Base-by-base conservation (phyloP, 2,329 filamentous ascomycete species). In the Didymella pomorum region DNA sequence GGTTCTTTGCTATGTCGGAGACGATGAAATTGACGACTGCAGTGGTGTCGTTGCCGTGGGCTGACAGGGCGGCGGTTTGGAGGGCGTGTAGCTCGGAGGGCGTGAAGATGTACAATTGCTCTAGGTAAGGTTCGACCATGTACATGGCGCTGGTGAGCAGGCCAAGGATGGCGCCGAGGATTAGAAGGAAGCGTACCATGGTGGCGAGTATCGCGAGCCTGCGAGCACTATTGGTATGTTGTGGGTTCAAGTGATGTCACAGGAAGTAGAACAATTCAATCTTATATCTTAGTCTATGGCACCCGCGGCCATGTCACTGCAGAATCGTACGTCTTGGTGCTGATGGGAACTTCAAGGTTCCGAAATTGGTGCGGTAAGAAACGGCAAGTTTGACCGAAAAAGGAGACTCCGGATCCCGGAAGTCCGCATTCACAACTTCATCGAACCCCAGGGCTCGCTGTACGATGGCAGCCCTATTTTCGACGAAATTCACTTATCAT, bases 11-110 rank as follows among this genome's bases (percentile, higher is more conserved):
- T 54, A 96, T 83, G 79, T 92, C 88, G 60, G 79, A 72, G 50
- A 91, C 86, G 66, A 96, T 93, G 79, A 85, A 87, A 64, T 83
- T 73, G 60, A 92, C 89, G 10, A 93, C 84, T 55, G 82, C 81
- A 56, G 82, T 78, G 14, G 92, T 96, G 80, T 94, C 85, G 75
- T 93, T 90, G 67, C 90, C 91, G 75, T 94, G 87, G 37, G 83
- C 78, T 10, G 79, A 81, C 63, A 96, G 85, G 29, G 86, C 89
- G 62, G 86, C 84, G 4, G 39, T 76, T 85, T 79, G 11, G 89
- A 84, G 31, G 95, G 79, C 60, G 72, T 92, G 86, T 60, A 96
- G 83, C 61, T 91, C 83, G 16, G 82, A 80, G 2, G 85, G 84
- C 52, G 87, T 80, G 78, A 96, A 93, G 76, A 95, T 86, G 83